Evolutionary conservation across 345 rosid genomes (phyloP).

Genomic region (Eucalyptus paniculata): DNA sequence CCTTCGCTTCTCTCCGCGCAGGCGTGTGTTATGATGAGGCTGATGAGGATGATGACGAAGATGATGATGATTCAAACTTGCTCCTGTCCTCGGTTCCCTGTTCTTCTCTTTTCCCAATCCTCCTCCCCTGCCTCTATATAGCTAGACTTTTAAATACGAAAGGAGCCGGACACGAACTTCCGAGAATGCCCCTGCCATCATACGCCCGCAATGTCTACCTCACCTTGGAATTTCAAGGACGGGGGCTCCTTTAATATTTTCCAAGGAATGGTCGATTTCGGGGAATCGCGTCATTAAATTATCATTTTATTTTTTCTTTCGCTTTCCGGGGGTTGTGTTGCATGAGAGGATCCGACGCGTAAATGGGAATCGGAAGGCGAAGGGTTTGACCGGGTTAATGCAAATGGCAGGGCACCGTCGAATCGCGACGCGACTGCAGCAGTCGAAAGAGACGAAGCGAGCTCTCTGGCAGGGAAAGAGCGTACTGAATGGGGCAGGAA

Average conservation of each 20-base stretch:
- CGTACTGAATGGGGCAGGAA: neutral
- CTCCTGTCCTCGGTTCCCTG: neutral
- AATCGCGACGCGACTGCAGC: neutral
- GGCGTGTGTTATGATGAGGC: neutral
- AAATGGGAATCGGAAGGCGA: neutral
- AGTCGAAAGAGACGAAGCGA: neutral
- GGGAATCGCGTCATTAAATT: neutral
- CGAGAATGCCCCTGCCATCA: neutral
- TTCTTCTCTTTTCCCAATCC: neutral
- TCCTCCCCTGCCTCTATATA: too few relatives aligned
- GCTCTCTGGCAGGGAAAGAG: neutral
- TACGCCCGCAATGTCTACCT: neutral
- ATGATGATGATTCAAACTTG: neutral
- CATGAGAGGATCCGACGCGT: neutral
- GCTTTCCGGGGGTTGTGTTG: neutral
- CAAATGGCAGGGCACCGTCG: neutral
- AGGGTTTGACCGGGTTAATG: neutral
- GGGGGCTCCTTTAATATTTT: neutral
- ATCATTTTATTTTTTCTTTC: too few relatives aligned
- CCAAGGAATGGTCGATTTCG: neutral
- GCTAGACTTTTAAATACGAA: neutral
- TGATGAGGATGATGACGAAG: neutral
- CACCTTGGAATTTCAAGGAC: neutral
- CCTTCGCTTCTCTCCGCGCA: neutral
- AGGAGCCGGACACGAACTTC: neutral